Base-by-base conservation (phyloP, 2,329 filamentous ascomycete genomes). In the Calycina herbarum region DNA sequence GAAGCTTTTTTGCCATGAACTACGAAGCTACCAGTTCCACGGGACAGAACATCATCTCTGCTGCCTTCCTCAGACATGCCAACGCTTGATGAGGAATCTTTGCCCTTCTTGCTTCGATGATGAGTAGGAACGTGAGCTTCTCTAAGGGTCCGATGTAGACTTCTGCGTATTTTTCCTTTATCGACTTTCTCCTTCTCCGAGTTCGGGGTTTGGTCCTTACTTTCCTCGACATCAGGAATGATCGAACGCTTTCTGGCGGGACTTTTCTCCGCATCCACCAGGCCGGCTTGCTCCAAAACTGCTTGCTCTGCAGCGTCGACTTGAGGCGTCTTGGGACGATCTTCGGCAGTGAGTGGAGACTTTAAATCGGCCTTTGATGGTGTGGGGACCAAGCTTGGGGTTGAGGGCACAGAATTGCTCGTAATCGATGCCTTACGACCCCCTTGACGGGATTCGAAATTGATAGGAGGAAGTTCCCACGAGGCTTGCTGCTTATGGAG, bases 1-100 rank as follows among this genome's bases (percentile, higher is more conserved):
- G 93, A 97, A 2, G 95, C 95, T 78, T 99, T 98, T 81, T 98
- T 99, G 67, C 95, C 94, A 74, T 99, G 95, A 3, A 99, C 89
- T 3, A 95, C 96, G 77, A 99, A 99, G 73, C 92, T 96, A 5
- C 93, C 93, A 13, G 91, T 87, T 13, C 90, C 90, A 59, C 95
- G 88, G 6, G 90, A 83, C 13, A 99, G 82, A 11, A 90, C 88
- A 71, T 92, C 90, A 45, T 90, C 81, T 79, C 85, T 73, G 68
- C 77, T 69, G 68, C 75, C 66, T 73, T 83, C 78, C 20, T 82
- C 74, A 74, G 77, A 79, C 56, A 82, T 79, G 17, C 82, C 81
- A 67, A 76, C 67, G 51, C 85, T 89, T 2, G 87, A 87, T 2
- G 83, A 80, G 3, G 89, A 89, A 60, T 96, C 93, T 74, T 89